phyloP scores from a whole-genome alignment of 169 alveolate species.

The Plasmodium falciparum region DNA sequence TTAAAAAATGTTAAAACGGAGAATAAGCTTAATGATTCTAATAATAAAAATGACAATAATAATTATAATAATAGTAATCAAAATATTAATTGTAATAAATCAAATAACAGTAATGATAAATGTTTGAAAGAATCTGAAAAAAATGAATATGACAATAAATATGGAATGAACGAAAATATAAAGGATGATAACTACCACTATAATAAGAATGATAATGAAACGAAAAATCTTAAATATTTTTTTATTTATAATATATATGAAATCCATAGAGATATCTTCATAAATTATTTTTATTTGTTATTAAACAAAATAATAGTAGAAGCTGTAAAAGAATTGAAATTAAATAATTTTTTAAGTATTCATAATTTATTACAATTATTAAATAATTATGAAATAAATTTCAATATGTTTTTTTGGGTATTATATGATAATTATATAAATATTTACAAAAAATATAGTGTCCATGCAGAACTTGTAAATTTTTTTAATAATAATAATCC shows the following conservation, averaged over 20 bases:
- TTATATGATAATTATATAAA: constrained; percentile 64
- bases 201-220: constrained; percentile 21
- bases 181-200: background rate
- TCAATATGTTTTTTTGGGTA: constrained; percentile 59
- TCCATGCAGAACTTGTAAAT: constrained; percentile 61
- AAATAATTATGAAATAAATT: constrained; percentile 48
- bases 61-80: background rate
- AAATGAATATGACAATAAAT: background rate
- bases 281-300: constrained; percentile 51
- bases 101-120: background rate
- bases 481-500: constrained; percentile 56
- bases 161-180: constrained; percentile 14
- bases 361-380: constrained; percentile 48
- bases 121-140: background rate
- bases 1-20: background rate
- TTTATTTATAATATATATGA: constrained; percentile 52
- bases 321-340: constrained; percentile 47
- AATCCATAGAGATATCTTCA: constrained; percentile 39
- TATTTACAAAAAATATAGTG: constrained; percentile 66
- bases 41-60: background rate
- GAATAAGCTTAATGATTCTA: background rate
- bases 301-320: constrained; percentile 50
- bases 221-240: constrained; percentile 7
- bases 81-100: background rate
- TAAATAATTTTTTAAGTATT: constrained; percentile 62